Base-by-base conservation (phyloP, 2,329 filamentous ascomycete species). In the Curvularia eragrostidis region DNA sequence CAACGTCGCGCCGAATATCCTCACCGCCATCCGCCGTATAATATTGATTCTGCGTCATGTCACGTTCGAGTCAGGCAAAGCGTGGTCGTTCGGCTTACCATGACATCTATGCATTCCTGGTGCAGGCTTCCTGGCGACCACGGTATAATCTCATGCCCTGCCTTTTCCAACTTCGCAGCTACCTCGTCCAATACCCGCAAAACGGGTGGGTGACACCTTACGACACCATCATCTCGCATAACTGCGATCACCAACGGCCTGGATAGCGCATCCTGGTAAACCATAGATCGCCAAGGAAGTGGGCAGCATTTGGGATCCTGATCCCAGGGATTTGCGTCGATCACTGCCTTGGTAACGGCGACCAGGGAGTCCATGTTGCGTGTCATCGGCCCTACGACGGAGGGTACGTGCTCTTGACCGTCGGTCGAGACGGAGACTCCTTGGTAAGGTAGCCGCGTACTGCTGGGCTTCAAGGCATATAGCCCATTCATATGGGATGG, bases 21-120 rank as follows among this genome's bases (percentile, higher is more conserved):
- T 89, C 85, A 13, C 86, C 82, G 5, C 87, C 87, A 52, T 89
- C 87, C 0, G 79, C 85, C 0, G 82, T 84, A 66, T 89, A 89
- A 64, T 83, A 89, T 23, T 79, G 73, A 62, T 89, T 86, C 84
- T 78, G n/a, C 15, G 2, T 15, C 34, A 42, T 7, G 43, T 62
- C 10, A 59, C 44, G 18, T n/a, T 49, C 7, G 23, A 12, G 30
- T 38, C 15, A 3, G 15, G 50, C 18, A 32, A 15, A 15, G 34
- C 15, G 4, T 15, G 15, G n/a, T 19, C 19, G 44, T 12, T 51
- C 13, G 18, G 26, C 32, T 32, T 58, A 81, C 81, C 80, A 87
- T 85, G 9, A 86, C 77, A 6, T 81, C 75, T 23, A 87, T 83
- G 49, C 82, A 85, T n/a, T 84, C 81, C 1, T 78, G 71, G 56